Base-by-base conservation (phyloP, 2,329 filamentous ascomycete genomes). In the Hypoxylon sp. region DNA sequence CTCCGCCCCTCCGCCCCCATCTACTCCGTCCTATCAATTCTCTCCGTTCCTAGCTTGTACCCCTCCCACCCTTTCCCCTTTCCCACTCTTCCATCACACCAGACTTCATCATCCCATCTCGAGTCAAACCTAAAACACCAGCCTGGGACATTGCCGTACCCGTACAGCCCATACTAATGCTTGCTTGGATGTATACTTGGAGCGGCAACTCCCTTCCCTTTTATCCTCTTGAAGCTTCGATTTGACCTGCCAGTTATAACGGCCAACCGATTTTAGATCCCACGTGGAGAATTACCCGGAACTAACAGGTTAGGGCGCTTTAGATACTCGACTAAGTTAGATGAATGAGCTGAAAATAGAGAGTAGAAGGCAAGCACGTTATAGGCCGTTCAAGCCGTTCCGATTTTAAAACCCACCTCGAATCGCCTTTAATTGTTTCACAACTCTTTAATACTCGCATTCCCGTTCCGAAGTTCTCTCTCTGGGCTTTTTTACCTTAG, bases 191-290 rank as follows among this genome's bases (percentile, higher is more conserved):
- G 45, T 25, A 34, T 41, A 27, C 30, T 47, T 34, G n/a, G 27
- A 32, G 23, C 54, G 32, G 58, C 34, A 54, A 27, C 50, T 66
- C 46, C 48, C 54, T 54, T 59, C 23, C 30, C 37, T 61, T 34
- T 30, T 53, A 5, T 16, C 43, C 30, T 34, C 30, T 34, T 59
- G 14, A 54, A 1, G 3, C 53, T 58, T 65, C 45, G 39, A 50
- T 37, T 54, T 51, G 39, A 52, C 47, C 21, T 61, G 30, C 47
- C 25, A 21, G 47, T 48, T 52, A 55, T 52, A 54, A 48, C 45
- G 11, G 25, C 11, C 27, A 61, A 52, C 65, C 63, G 67, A 48
- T 64, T 71, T 71, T 69, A 73, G 71, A 72, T 69, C 69, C 71
- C 73, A 73, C 70, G 71, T 74, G 73, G 71, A 41, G 41, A 63